Base-by-base conservation (phyloP, 2,329 filamentous ascomycete species). In the Fusarium burgessii region DNA sequence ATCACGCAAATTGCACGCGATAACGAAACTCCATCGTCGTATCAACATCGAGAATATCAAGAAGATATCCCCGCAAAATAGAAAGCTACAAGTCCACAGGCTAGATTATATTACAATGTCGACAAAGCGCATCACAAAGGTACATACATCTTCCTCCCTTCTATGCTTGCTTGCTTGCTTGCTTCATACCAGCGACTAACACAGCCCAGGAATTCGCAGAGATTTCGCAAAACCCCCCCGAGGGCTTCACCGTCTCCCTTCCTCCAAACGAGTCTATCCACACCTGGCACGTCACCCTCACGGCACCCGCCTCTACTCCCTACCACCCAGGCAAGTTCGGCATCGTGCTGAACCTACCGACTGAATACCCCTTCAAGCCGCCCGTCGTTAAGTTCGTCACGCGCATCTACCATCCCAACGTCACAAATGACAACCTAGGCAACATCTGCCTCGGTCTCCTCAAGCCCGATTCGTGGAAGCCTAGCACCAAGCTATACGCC, bases 361-460 rank as follows among this genome's bases (percentile, higher is more conserved):
- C 85, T 74, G 91, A 94, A 77, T 97, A 97, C 85, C 94, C 94
- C 38, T 97, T 97, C 90, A 96, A 96, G 82, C 90, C 94, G 25
- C 94, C 94, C 18, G 84, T 87, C 66, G 87, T 97, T 74, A 90
- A 87, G 78, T 97, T 97, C 87, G 84, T 86, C 72, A 97, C 94
- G 55, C 95, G 95, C 83, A 93, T 97, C 85, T 98, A 97, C 88
- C 95, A 98, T 84, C 94, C 95, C 46, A 98, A 98, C 83, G 89
- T 98, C 65, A 94, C 92, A 78, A 96, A 97, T 86, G 94, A 97
- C 81, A 88, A 89, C 78, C 89, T 90, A 73, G 95, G 95, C 68
- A 91, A 88, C 82, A 93, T 98, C 89, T 98, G 95, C 82, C 86
- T 98, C 46, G 90, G 89, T 66, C 88, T 95, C 81, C 89, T 98